These are phyloP conservation scores for Phytophthora pluvialis DNA, from an alignment of 352 stramenopile genomes.

Conservation along the genomic window DNA sequence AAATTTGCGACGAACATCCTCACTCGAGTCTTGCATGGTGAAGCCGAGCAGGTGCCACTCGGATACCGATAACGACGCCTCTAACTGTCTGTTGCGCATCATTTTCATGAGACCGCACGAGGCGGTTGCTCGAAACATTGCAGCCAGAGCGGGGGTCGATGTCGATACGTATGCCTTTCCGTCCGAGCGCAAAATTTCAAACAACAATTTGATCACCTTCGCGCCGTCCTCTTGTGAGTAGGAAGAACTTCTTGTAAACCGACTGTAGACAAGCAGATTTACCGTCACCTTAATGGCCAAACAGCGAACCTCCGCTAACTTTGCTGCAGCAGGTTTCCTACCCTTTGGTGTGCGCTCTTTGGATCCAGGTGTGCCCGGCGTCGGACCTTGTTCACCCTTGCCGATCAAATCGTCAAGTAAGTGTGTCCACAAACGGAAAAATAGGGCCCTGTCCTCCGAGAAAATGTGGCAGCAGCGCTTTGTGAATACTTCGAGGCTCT, in stretches of 20 bases:
- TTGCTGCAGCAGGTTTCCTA: slow-evolving; percentile 12
- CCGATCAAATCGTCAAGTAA: slow-evolving; percentile 54
- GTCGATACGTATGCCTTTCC: slow-evolving; percentile 53
- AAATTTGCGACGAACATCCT: slow-evolving; percentile 75
- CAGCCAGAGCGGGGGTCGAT: slow-evolving; percentile 42
- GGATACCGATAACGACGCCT: slow-evolving; percentile 52
- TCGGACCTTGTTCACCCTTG: slow-evolving; percentile 8
- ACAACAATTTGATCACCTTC: slow-evolving; percentile 56
- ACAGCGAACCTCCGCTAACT: slow-evolving; percentile 58
- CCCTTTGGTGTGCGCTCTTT: slow-evolving; percentile 37
- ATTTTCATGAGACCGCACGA: slow-evolving; percentile 70
- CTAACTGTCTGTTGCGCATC: slow-evolving; percentile 58
- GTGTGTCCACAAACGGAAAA: slow-evolving; percentile 51
- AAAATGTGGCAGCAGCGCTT: slow-evolving; percentile 57
- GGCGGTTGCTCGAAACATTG: slow-evolving; percentile 57
- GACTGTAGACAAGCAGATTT: slow-evolving; percentile 65
- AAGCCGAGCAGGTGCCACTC: slow-evolving; percentile 86
- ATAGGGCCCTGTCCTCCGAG: slow-evolving; percentile 24
- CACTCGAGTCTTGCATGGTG: slow-evolving; percentile 73
- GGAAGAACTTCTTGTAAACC: slow-evolving; percentile 14
- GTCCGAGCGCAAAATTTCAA: slow-evolving; percentile 69
- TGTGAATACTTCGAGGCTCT: slow-evolving; percentile 68
- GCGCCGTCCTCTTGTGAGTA: slow-evolving; percentile 32
- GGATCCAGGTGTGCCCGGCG: slow-evolving; percentile 1
- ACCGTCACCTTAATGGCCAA: slow-evolving; percentile 64